Evolutionary conservation across 1,139 yeast species (phyloP), one percentile per base, ranked within the genome.

Genomic region (Debaryomycetaceae sp.): DNA sequence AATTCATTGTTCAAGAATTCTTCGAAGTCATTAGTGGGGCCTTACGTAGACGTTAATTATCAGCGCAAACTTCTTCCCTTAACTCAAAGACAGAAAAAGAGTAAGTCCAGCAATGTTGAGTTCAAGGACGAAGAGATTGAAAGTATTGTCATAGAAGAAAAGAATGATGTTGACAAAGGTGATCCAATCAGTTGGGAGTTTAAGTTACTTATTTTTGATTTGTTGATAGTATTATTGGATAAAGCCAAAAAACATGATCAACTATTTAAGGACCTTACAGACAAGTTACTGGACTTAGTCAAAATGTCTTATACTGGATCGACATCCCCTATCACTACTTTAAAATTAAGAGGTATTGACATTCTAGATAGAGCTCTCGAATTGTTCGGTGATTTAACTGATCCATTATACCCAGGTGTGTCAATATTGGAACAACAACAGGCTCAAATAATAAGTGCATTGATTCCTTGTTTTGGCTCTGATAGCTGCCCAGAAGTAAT

Each of bases 391-490:
- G 77, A 79, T 42, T 64, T 82, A 42, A 78, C 72, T 9, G 96
- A 88, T 56, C 89, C 94, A 0, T 75, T 84, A 34, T 84, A 83
- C 51, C 83, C 87, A 0, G 81, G 82, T 2, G 78, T 78, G 8
- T 79, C 94, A 0, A 71, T 89, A 9, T 67, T 92, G 42, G 96
- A 87, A 51, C 97, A 89, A 59, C 95, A 87, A 53, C 97, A 92
- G 55, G 98, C 98, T 0, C 97, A 89, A 52, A 86, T 92, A 14
- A 84, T 88, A 9, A 83, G 96, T 46, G 95, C 98, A 0, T 71
- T 92, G 43, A 78, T 89, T 36, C 96, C 98, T 0, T 88, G 95
- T n/a, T 92, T 92, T 62, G 76, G 77, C 33, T 69, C 76, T 3
- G 89, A 83, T 19, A 83, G 89, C 41, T 83, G 85, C 18, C 79